A percentile compares a stretch with the other conserved stretches of the same genome.
Evolutionary conservation across 768 basidiomycete species (phyloP).

Genomic region (Grammothele lineata): DNA sequence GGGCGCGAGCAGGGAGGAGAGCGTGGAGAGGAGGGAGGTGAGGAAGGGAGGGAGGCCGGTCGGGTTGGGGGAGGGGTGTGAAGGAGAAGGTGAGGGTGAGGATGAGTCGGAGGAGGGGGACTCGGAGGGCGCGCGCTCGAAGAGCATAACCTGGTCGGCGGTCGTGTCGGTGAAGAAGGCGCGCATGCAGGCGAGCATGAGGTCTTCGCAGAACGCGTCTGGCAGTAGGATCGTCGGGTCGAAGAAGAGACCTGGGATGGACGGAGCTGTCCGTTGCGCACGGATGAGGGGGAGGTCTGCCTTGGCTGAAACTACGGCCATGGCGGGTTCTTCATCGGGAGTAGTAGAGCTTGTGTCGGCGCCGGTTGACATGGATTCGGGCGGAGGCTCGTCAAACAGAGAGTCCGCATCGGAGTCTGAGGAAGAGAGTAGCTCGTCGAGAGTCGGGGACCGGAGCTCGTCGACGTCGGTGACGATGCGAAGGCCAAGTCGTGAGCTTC

Average conservation of each 20-base stretch:
- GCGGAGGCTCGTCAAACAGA: slow-evolving; percentile 43
- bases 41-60: slow-evolving; percentile 57
- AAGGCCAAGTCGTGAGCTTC: slow-evolving; percentile 1
- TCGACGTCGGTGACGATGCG: slow-evolving; percentile 7
- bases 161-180: slow-evolving; percentile 48
- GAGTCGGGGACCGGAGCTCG: no score
- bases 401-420: slow-evolving; percentile 33
- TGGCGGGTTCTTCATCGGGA: no score
- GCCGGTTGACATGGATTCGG: no score
- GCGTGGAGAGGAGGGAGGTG: slow-evolving; percentile 42
- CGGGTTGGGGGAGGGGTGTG: slow-evolving; percentile 9
- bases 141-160: slow-evolving; percentile 86
- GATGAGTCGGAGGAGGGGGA: slow-evolving; percentile 6
- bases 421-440: slow-evolving; percentile 4
- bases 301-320: no score
- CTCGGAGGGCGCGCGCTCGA: slow-evolving; percentile 42
- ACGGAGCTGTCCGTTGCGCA: slow-evolving; percentile 39
- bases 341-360: no score
- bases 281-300: slow-evolving; percentile 12
- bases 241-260: slow-evolving; percentile 65
- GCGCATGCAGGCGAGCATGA: slow-evolving; percentile 48
- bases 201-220: slow-evolving; percentile 43
- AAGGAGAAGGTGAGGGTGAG: background rate
- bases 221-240: slow-evolving; percentile 48
- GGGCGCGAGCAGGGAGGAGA: slow-evolving; percentile 47